A percentile compares a stretch with the other conserved stretches of the same genome.
Evolutionary conservation across 2,329 filamentous ascomycete species (phyloP).

Genomic region (Sclerotinia subarctica): DNA sequence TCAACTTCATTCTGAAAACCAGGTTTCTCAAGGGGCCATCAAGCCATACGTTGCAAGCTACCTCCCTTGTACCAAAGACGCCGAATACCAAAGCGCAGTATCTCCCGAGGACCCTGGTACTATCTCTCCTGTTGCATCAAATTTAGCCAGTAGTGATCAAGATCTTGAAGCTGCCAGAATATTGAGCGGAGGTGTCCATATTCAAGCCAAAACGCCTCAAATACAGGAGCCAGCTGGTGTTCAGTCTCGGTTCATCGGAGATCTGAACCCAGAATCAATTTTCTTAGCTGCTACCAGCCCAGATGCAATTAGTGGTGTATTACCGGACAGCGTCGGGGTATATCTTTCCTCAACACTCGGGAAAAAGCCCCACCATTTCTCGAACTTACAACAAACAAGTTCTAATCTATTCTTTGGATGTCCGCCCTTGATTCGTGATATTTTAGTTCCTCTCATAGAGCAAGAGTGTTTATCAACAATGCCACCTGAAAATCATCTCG

Average conservation of each 20-base stretch:
- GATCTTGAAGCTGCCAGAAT: conserved; percentile 21
- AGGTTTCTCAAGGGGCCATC: not conserved
- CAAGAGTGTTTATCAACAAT: conserved; percentile 43
- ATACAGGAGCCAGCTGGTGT: not conserved
- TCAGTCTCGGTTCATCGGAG: conserved; percentile 51
- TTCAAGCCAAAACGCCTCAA: conserved; percentile 8
- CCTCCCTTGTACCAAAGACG: not conserved
- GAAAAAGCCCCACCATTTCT: not conserved
- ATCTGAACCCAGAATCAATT: conserved; percentile 58
- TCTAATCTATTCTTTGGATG: conserved; percentile 28
- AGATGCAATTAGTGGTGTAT: conserved; percentile 40
- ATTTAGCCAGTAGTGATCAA: conserved; percentile 16
- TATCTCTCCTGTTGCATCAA: not conserved
- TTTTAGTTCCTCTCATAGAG: conserved; percentile 31
- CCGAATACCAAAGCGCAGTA: not conserved
- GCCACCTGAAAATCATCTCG: conserved; percentile 48
- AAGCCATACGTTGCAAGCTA: not conserved
- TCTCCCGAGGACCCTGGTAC: not conserved
- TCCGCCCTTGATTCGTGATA: conserved; percentile 25
- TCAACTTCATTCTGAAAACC: not conserved
- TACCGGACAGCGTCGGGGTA: conserved; percentile 53
- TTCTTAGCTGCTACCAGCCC: conserved; percentile 54
- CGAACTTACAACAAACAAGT: conserved; percentile 19
- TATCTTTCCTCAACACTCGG: conserved; percentile 44
- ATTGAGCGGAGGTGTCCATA: conserved; percentile 14